A percentile compares a stretch with the other conserved stretches of the same genome.
These are phyloP conservation scores for Myrmaecium sp. DNA, from an alignment of 2,329 filamentous ascomycete species.

Conservation along the genomic window DNA sequence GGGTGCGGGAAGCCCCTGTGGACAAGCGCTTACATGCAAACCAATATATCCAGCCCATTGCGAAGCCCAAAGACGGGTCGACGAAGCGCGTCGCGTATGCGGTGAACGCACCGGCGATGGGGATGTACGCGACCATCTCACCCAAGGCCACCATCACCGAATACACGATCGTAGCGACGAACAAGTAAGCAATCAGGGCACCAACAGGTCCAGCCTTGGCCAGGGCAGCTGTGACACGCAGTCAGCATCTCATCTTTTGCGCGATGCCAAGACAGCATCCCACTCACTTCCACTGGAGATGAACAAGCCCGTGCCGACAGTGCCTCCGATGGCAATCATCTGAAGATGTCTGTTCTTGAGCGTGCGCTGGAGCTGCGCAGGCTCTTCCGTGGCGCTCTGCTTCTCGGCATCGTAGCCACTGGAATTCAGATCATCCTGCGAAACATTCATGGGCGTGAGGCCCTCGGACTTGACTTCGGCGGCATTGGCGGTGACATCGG, in stretches of 20 bases:
- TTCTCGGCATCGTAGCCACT: too few species aligned
- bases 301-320: conserved; percentile 36
- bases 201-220: conserved; percentile 31
- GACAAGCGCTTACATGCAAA: too few species aligned
- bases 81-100: conserved; percentile 61
- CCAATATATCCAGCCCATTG: conserved; percentile 75
- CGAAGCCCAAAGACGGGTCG: conserved; percentile 54
- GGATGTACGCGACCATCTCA: conserved; percentile 64
- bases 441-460: too few species aligned
- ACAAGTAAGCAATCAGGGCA: conserved; percentile 28
- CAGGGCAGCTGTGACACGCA: too few species aligned
- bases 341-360: conserved; percentile 10
- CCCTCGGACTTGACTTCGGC: too few species aligned
- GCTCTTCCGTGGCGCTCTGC: too few species aligned
- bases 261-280: too few species aligned
- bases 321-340: conserved; percentile 11
- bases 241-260: too few species aligned
- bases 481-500: too few species aligned
- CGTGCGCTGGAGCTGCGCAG: conserved; percentile 8
- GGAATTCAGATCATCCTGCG: too few species aligned
- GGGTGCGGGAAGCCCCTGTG: too few species aligned
- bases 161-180: conserved; percentile 53
- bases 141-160: conserved; percentile 49
- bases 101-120: conserved; percentile 60
- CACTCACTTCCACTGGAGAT: conserved; percentile 30